phyloP scores from a whole-genome alignment of 306 rosid genomes.

The Leucaena leucocephala region DNA sequence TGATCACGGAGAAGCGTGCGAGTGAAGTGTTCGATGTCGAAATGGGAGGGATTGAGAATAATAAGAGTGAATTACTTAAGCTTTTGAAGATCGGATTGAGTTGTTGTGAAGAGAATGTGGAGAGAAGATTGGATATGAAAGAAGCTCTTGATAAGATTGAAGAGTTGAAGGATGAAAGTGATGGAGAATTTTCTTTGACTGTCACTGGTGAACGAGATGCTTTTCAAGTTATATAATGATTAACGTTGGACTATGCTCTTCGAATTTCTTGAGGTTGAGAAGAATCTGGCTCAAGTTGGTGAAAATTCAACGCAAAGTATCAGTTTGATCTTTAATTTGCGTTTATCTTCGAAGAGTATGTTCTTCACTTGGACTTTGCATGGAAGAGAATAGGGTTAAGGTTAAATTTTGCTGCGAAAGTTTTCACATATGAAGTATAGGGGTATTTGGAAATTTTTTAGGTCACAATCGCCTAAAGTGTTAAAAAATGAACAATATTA shows the following conservation, averaged over 20 bases:
- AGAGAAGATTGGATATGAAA: constrained; percentile 67
- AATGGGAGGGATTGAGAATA: constrained; percentile 56
- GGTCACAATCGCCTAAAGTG: too few relatives aligned
- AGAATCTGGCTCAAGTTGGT: not conserved
- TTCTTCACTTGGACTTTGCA: constrained; percentile 2
- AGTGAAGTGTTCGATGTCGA: constrained; percentile 71
- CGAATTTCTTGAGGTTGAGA: not conserved
- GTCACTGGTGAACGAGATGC: constrained; percentile 45
- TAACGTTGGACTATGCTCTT: not conserved
- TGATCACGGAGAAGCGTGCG: constrained; percentile 75
- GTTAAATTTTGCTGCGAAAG: too few relatives aligned
- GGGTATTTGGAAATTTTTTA: too few relatives aligned
- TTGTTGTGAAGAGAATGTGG: constrained; percentile 93
- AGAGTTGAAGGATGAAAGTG: constrained; percentile 52
- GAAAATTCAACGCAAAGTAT: not conserved
- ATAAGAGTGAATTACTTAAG: constrained; percentile 69
- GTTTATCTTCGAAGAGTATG: not conserved
- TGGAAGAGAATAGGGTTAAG: not conserved
- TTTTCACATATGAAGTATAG: too few relatives aligned
- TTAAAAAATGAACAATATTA: too few relatives aligned
- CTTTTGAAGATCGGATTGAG: constrained; percentile 82
- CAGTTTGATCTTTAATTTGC: not conserved
- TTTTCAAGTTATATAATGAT: constrained; percentile 43
- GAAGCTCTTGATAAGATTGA: constrained; percentile 66
- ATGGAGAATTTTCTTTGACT: constrained; percentile 43